Base-by-base conservation (phyloP, 78 protist species). In the Cavenderia fasciculata region DNA sequence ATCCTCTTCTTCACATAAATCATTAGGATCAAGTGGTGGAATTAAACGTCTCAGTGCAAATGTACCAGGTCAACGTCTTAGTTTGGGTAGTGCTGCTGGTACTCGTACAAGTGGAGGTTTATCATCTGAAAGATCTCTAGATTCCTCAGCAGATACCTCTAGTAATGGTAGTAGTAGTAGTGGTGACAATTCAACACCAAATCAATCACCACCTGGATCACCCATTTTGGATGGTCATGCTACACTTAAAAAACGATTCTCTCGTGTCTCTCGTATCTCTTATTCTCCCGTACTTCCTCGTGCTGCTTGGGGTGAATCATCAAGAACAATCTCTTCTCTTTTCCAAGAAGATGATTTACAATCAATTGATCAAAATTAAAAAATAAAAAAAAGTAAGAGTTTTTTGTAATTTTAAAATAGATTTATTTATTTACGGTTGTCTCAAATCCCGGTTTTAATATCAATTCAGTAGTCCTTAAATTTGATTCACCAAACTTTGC, bases 331-430 rank as follows among this genome's bases (percentile, higher is more conserved):
- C n/a, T 82, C 90, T 2, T 68, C 90, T 4, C 29, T 82, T 54
- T 82, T 82, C 78, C 90, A 82, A 68, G 90, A 82, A 16, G 75
- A 63, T n/a, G n/a, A n/a, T n/a, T n/a, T n/a, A n/a, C n/a, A n/a
- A n/a, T n/a, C n/a, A n/a, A n/a, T n/a, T n/a, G n/a, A n/a, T n/a
- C n/a, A n/a, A n/a, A n/a, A n/a, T n/a, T n/a, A n/a, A n/a, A n/a
- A n/a, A n/a, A n/a, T n/a, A n/a, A n/a, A n/a, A n/a, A n/a, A n/a
- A n/a, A n/a, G n/a, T n/a, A n/a, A n/a, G n/a, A n/a, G n/a, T n/a
- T n/a, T n/a, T n/a, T n/a, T n/a, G n/a, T n/a, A n/a, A n/a, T n/a
- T n/a, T n/a, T n/a, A n/a, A n/a, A n/a, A n/a, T n/a, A n/a, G n/a
- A n/a, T n/a, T n/a, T n/a, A n/a, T n/a, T n/a, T n/a, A n/a, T n/a